Evolutionary conservation across 1,139 yeast genomes (phyloP).

Genomic region (Suhomyces panamericanus): DNA sequence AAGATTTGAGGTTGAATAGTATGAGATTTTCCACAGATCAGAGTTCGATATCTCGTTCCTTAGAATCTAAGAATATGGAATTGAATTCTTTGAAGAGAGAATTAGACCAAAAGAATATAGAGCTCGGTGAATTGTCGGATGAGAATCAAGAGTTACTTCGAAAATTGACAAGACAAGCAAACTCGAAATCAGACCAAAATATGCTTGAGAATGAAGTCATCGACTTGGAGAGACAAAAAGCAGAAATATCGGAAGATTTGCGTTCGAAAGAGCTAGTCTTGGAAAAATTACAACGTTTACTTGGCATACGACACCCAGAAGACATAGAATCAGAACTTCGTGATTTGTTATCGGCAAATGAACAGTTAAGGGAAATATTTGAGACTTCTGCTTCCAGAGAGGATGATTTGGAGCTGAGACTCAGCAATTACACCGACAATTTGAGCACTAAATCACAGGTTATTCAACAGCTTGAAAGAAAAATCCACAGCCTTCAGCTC

Average conservation of each 20-base stretch:
- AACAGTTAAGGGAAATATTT: slow-evolving; percentile 14
- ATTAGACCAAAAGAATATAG: slow-evolving; percentile 3
- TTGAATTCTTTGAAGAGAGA: background rate
- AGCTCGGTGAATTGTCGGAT: slow-evolving; percentile 6
- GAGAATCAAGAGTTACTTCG: slow-evolving; percentile 13
- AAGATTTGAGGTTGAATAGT: slow-evolving; percentile 2
- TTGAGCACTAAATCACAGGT: slow-evolving; percentile 13
- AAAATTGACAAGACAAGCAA: slow-evolving; percentile 8
- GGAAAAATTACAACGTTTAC: slow-evolving; percentile 9
- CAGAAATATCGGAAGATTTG: slow-evolving; percentile 3
- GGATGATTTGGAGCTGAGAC: slow-evolving; percentile 13
- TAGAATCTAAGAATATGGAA: background rate
- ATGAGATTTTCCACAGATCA: background rate
- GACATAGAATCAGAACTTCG: slow-evolving; percentile 15
- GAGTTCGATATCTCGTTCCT: slow-evolving; percentile 1
- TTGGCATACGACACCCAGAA: slow-evolving; percentile 9
- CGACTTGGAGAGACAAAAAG: slow-evolving; percentile 4
- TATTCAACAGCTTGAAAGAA: slow-evolving; percentile 17
- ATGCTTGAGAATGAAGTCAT: background rate
- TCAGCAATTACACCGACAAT: slow-evolving; percentile 18
- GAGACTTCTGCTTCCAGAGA: slow-evolving; percentile 12
- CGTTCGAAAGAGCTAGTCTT: slow-evolving; percentile 1
- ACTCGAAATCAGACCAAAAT: background rate
- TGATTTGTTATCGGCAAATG: slow-evolving; percentile 17
- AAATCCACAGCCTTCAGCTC: slow-evolving; percentile 27